Conservation (phyloP, 352 stramenopile genomes). For the Pythium plurisporium region DNA sequence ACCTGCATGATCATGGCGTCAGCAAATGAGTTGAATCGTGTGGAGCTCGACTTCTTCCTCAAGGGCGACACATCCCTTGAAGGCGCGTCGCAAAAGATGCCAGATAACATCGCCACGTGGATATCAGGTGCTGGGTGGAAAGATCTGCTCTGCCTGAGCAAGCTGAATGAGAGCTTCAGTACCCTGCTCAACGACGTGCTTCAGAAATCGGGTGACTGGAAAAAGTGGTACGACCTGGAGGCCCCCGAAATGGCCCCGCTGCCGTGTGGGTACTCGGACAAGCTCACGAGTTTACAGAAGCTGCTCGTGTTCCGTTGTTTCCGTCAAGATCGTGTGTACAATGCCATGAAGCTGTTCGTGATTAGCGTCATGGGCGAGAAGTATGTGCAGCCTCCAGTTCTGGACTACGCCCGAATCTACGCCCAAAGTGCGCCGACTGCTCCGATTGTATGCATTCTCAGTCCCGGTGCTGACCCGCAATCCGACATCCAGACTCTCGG, state of each 20-base stretch:
- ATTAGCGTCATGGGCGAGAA: constrained; percentile 90
- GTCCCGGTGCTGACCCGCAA: constrained; percentile 91
- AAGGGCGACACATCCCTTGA: constrained; percentile 95
- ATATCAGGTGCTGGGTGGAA: constrained; percentile 90
- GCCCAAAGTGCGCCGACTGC: constrained; percentile 78
- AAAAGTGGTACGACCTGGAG: constrained; percentile 93
- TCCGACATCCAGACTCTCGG: constrained; percentile 92
- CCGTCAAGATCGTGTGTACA: constrained; percentile 94
- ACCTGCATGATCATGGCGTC: constrained; percentile 94
- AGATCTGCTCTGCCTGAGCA: constrained; percentile 83
- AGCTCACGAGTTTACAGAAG: constrained; percentile 84
- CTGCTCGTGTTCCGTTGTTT: constrained; percentile 93
- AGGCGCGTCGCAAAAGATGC: constrained; percentile 57
- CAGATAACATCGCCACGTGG: constrained; percentile 68
- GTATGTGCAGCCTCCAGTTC: constrained; percentile 93
- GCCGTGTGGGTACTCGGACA: constrained; percentile 75
- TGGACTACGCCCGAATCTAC: constrained; percentile 93
- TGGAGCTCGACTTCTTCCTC: constrained; percentile 94
- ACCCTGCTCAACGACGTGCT: constrained; percentile 50
- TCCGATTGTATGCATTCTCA: constrained; percentile 95
- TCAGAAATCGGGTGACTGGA: constrained; percentile 68
- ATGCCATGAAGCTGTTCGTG: constrained; percentile 95
- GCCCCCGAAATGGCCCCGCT: constrained; percentile 79
- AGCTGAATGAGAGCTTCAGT: constrained; percentile 63
- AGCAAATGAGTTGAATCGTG: constrained; percentile 73